Evolutionary conservation across 2,329 filamentous ascomycete genomes (phyloP), one percentile per base, ranked within the genome.

Genomic region (Sporothrix schenckii): DNA sequence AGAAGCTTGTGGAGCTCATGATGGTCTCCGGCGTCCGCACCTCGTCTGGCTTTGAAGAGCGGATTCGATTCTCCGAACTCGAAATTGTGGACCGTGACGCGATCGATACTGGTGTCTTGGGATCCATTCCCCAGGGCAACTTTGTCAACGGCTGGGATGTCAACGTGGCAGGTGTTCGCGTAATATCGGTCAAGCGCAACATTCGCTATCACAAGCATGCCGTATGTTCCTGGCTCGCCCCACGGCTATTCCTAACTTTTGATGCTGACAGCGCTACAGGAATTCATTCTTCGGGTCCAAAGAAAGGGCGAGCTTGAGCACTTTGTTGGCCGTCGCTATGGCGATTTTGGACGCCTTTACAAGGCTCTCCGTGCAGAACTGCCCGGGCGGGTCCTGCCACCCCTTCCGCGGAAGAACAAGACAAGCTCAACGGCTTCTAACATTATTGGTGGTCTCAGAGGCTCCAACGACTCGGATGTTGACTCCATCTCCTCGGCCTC

Each of bases 11-110:
- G 13, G 95, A 99, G 84, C 85, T 99, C 72, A 99, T 99, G 95
- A 97, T 99, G 93, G 95, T 99, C 10, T 98, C 94, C 9, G 95
- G 95, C 50, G 91, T 99, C 71, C 92, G 92, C 47, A 99, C 95
- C 0, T 93, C 95, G 4, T 97, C 94, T 4, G 95, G 95, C 2
- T 99, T 98, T 78, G 95, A 99, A 80, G 95, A 99, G 83, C 89
- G 95, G 71, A 97, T 99, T 77, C 89, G 93, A 66, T 99, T 99
- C 79, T 93, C 93, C 1, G 95, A 99, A 81, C 91, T 99, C 81
- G 95, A 99, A 78, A 93, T 98, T 30, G 93, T 99, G 39, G 95
- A 99, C 77, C 88, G 93, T 73, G 92, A 93, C 69, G 94, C 95
- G 56, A 96, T 97, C 77, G 94, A 97, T 72, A 91, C 93, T 27